Conservation (phyloP, 78 protist species). For the Monocercomonoides exilis region DNA sequence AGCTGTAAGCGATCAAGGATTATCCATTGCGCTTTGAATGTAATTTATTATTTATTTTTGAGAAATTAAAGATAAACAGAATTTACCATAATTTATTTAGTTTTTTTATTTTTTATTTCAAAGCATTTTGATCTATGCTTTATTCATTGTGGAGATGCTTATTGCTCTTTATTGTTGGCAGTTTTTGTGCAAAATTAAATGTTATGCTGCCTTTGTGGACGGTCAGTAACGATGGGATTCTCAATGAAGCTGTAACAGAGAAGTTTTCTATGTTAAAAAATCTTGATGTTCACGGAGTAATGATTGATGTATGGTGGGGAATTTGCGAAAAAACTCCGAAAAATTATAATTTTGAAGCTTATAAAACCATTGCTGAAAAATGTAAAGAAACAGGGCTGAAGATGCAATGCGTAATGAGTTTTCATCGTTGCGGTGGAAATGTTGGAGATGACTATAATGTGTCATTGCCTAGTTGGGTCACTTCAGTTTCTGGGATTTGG, state of each 20-base stretch:
- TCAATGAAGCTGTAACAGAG: not conserved
- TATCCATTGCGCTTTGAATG: too few relatives aligned
- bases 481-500: conserved; percentile 35
- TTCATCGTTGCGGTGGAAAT: conserved; percentile 71
- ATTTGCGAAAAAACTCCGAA: conserved; percentile 35
- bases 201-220: conserved; percentile 63
- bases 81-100: too few relatives aligned
- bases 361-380: conserved; percentile 31
- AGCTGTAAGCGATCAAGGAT: too few relatives aligned
- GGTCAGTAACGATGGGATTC: conserved; percentile 22
- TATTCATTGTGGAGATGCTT: too few relatives aligned
- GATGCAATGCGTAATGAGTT: conserved; percentile 48
- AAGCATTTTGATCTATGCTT: too few relatives aligned
- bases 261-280: conserved; percentile 15
- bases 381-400: conserved; percentile 30
- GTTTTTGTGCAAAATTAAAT: not conserved
- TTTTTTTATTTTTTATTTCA: too few relatives aligned
- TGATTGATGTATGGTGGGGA: conserved; percentile 85
- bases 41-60: too few relatives aligned
- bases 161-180: too few relatives aligned
- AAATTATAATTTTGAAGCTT: conserved; percentile 13
- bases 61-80: too few relatives aligned
- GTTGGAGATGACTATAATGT: conserved; percentile 18
- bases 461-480: conserved; percentile 20
- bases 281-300: conserved; percentile 51